Evolutionary conservation across 345 rosid genomes (phyloP), one percentile per base, ranked within the genome.

Genomic region (Anacardium occidentale): DNA sequence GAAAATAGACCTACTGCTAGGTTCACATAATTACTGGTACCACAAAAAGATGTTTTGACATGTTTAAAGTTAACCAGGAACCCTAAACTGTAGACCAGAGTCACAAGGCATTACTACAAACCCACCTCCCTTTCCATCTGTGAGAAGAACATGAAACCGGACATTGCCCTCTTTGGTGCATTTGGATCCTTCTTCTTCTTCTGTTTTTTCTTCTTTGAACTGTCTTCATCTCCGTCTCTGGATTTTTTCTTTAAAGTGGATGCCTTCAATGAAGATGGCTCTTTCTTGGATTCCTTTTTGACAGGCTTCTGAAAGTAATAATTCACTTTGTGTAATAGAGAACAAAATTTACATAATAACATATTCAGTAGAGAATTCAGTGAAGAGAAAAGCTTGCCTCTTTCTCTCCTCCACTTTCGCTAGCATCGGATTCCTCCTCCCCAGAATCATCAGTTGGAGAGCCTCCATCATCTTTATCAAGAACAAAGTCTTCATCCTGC

Each of bases 391-490:
- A 42, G 44, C 86, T 77, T 86, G 76, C 99, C 97, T 90, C 97
- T 75, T 83, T 88, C 83, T 89, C 97, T 73, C 77, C 91, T 74
- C 81, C 93, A 52, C 86, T 86, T 17, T 79, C 85, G 75, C 93
- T 92, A 61, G 74, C 97, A 84, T 89, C 87, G 25, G 91, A 84
- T 4, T 79, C 91, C 8, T 81, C 95, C 10, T 80, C 98, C 68
- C 97, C 99, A 69, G 99, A 95, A 79, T 95, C 98, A 91, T 92
- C 99, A 62, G 96, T 90, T 52, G 98, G 94, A 57, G 98, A 93
- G 59, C 99, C 99, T 75, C 75, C 92, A 62, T 95, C 99, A 47
- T 95, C 99, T 78, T 86, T 87, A 73, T 82, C 93, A 64, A 29
- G 52, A 68, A 95, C 99, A 77, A 92, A 95, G 80, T 95, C 99